Base-by-base conservation (phyloP, 2,329 filamentous ascomycete genomes). In the Penicillium sp. region DNA sequence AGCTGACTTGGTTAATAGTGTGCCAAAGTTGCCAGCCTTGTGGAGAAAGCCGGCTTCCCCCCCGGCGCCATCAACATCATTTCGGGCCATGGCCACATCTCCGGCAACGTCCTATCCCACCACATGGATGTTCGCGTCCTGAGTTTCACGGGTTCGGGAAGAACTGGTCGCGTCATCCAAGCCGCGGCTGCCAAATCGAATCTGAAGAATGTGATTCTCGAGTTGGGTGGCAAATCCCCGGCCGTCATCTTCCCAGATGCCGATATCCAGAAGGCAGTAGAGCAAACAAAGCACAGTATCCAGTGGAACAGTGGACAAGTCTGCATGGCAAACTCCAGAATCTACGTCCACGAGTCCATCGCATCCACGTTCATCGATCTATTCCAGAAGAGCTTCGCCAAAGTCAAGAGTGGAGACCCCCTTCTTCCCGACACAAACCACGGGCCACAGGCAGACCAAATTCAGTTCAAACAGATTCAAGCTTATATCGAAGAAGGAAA, bases 381-480 rank as follows among this genome's bases (percentile, higher is more conserved):
- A 24, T 57, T 53, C 28, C 27, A 51, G 11, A 47, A 51, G 36
- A 33, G 20, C 9, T 52, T 55, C 22, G 39, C 41, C 16, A 20
- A 39, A 4, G 20, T 57, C 3, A 44, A 50, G 18, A 55, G 44
- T 13, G 55, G 55, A 14, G 53, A 57, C 88, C 89, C 58, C 80
- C 65, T 57, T 13, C 30, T 53, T 3, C 71, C 81, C 61, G 81
- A 86, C 58, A 92, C 88, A 56, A 92, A 91, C 86, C 89, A 92
- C 74, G 90, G 89, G 44, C 89, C 90, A 27, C 89, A 92, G 75
- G 86, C 92, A 66, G 89, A 86, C 62, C 80, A 92, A 74, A 76
- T 90, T 38, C 90, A 94, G 74, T 94, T 86, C 68, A 89, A 92
- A 78, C 85, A 88, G 62, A 89, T 92, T 77, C 92, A 92, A 88